Percentiles rank a stretch among this genome's conserved stretches.
These are phyloP conservation scores for Leccinum subtestaceum DNA, from an alignment of 768 basidiomycete species.

Conservation along the genomic window DNA sequence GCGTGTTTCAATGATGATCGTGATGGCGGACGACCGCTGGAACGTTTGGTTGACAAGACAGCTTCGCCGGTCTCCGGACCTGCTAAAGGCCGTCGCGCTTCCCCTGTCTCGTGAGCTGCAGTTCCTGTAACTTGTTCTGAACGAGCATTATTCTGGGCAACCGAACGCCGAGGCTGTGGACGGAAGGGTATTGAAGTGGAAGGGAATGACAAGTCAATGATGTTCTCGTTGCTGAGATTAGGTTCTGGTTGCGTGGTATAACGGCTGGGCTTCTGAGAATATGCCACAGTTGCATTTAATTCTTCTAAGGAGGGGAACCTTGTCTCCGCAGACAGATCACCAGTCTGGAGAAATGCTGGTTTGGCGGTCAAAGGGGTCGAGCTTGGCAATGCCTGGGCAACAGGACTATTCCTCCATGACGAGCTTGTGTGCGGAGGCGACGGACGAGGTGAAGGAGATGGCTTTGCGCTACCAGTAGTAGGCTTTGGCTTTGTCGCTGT, in stretches of 20 bases:
- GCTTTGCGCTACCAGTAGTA: slow-evolving; percentile 17
- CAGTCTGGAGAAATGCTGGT: slow-evolving; percentile 34
- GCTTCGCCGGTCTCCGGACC: slow-evolving; percentile 18
- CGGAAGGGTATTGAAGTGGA: slow-evolving; percentile 22
- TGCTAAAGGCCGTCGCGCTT: slow-evolving; percentile 7
- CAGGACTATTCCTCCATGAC: slow-evolving; percentile 19
- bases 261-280: slow-evolving; percentile 22
- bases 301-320: slow-evolving; percentile 89
- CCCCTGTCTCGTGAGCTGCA: slow-evolving; percentile 43
- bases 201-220: slow-evolving; percentile 23
- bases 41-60: slow-evolving; percentile 15
- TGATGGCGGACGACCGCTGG: slow-evolving; percentile 21
- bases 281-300: slow-evolving; percentile 56
- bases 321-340: slow-evolving; percentile 56
- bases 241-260: slow-evolving; percentile 18
- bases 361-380: slow-evolving; percentile 35
- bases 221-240: slow-evolving; percentile 11
- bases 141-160: slow-evolving; percentile 41
- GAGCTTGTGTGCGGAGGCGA: slow-evolving; percentile 15
- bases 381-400: slow-evolving; percentile 27
- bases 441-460: slow-evolving; percentile 31
- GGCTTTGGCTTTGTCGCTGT: slow-evolving; percentile 19
- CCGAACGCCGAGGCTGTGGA: slow-evolving; percentile 19
- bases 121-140: slow-evolving; percentile 58
- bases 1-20: slow-evolving; percentile 51